These are phyloP conservation scores for Aristolochia californica DNA, from an alignment of 164 flowering plant species.

Conservation along the genomic window DNA sequence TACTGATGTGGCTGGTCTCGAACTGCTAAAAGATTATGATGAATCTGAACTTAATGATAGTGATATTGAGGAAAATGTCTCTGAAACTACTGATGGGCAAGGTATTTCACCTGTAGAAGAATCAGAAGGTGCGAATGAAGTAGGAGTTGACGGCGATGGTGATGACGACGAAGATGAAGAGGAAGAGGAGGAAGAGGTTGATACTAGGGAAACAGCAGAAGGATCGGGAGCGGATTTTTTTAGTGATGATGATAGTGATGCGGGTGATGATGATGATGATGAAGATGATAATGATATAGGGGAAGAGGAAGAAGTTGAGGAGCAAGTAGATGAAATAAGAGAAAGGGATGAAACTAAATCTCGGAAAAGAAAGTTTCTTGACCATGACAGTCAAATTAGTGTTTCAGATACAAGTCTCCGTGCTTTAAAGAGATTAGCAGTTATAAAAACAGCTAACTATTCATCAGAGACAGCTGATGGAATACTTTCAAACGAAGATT, in stretches of 20 bases:
- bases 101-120: not conserved
- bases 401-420: conserved; percentile 69
- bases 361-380: conserved; percentile 58
- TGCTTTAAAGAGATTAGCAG: conserved; percentile 63
- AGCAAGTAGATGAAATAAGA: conserved; percentile 9
- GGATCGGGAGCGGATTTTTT: conserved; percentile 1
- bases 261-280: conserved; percentile 11
- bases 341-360: conserved; percentile 15
- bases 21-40: conserved; percentile 38
- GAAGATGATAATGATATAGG: conserved; percentile 12
- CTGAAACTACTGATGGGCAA: conserved; percentile 19
- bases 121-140: conserved; percentile 1
- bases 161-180: conserved; percentile 10
- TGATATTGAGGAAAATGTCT: conserved; percentile 18
- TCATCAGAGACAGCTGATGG: conserved; percentile 41
- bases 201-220: conserved; percentile 11
- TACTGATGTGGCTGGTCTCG: conserved; percentile 61
- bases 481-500: conserved; percentile 83
- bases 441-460: conserved; percentile 15
- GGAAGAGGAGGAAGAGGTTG: conserved; percentile 9
- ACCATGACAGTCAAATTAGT: conserved; percentile 39
- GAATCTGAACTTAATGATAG: conserved; percentile 12
- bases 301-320: conserved; percentile 19
- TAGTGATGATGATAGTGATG: conserved; percentile 7
- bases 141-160: conserved; percentile 8